These are phyloP conservation scores for Xanthoceras sorbifolium DNA, from an alignment of 345 rosid species.

Conservation along the genomic window DNA sequence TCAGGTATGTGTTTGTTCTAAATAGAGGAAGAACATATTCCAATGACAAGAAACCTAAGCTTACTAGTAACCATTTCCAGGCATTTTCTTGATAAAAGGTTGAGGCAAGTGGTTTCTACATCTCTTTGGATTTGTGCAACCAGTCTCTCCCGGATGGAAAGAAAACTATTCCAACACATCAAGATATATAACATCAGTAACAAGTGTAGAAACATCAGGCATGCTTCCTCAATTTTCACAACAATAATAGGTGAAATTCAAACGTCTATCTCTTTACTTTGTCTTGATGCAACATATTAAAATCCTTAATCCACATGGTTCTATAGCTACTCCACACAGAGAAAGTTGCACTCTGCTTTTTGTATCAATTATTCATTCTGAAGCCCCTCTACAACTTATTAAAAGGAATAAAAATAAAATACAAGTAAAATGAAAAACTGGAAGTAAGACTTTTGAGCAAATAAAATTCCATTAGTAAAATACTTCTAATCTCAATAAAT, in stretches of 20 bases:
- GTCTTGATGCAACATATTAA: neutral
- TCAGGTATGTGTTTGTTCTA: too few species aligned
- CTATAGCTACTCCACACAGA: neutral
- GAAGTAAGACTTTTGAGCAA: neutral
- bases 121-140: neutral
- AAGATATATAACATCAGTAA: neutral
- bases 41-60: neutral
- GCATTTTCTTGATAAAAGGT: neutral
- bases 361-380: neutral
- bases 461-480: neutral
- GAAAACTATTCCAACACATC: constrained; percentile 5
- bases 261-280: neutral
- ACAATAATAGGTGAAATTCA: neutral
- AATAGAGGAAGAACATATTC: neutral
- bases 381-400: neutral
- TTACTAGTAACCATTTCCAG: neutral
- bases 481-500: neutral
- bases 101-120: neutral
- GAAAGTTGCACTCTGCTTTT: neutral
- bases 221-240: neutral
- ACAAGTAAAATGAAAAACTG: neutral
- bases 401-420: neutral
- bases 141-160: neutral
- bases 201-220: neutral
- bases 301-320: neutral